Base-by-base conservation (phyloP, 1,139 yeast genomes). In the Chernovozyma aurita region DNA sequence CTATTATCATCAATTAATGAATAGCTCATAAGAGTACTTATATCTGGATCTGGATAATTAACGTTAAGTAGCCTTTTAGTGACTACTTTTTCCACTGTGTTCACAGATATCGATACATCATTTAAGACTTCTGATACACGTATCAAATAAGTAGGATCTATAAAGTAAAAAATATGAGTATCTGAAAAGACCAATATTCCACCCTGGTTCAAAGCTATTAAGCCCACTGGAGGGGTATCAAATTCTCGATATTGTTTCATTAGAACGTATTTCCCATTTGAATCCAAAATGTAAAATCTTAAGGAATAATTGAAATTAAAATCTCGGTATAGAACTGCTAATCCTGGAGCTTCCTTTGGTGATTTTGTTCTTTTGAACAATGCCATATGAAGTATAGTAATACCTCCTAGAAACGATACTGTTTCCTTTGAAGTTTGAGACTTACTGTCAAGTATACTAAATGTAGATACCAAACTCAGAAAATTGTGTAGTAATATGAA, bases 301-400 rank as follows among this genome's bases (percentile, higher is more conserved):
- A 68, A 40, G 3, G 65, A 60, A 36, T 52, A 59, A 30, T 53
- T 50, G 41, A 57, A 62, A 32, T 61, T 59, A 31, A 58, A 57
- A 37, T 66, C 73, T 24, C 72, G 49, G 42, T 65, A 66, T 13
- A 66, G 43, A 1, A 66, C 43, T 0, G 68, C 67, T 11, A 67
- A 22, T 3, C 43, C 31, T 12, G 24, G 16, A n/a, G 18, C 21
- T 3, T 8, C 31, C 13, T 17, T 24, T 15, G 4, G 18, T 9
- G 9, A 7, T 4, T 21, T 18, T 14, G 22, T 9, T 9, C 15
- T 21, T 15, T 15, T 7, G 6, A 37, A 34, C 3, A 33, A 16
- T 18, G 25, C 18, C 28, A 37, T 30, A 16, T 27, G 20, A 4
- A 16, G 18, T 14, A 36, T 24, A 6, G 34, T 33, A 7, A 36